These are phyloP conservation scores for Pythium periplocum DNA, from an alignment of 352 stramenopile genomes.

Conservation along the genomic window DNA sequence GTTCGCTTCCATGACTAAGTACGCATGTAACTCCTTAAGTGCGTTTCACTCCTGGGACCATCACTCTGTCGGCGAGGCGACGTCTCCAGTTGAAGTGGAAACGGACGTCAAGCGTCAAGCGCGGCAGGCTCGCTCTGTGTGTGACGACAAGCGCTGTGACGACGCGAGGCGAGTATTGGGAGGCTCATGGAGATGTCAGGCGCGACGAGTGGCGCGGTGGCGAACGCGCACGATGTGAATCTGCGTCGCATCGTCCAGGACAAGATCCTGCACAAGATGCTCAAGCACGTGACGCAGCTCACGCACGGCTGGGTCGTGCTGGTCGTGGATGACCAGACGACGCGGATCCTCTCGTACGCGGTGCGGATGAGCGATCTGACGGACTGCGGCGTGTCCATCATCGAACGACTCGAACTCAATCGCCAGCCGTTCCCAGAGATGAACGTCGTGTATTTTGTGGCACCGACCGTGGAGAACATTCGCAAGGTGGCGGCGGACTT, in stretches of 20 bases:
- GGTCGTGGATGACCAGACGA: conserved; percentile 93
- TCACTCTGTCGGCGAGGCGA: conserved; percentile 4
- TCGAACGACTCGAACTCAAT: conserved; percentile 94
- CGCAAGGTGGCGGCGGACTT: conserved; percentile 86
- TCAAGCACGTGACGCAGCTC: conserved; percentile 72
- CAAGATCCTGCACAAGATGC: conserved; percentile 78
- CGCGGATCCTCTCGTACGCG: conserved; percentile 90
- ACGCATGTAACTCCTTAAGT: neutral
- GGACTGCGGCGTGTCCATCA: conserved; percentile 94
- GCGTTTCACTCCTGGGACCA: conserved; percentile 8
- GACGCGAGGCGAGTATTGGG: too few relatives aligned
- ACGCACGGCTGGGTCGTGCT: conserved; percentile 88
- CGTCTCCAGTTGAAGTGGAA: conserved; percentile 5
- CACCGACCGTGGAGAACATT: conserved; percentile 83
- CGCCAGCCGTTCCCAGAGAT: conserved; percentile 96
- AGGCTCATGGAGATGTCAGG: conserved; percentile 13
- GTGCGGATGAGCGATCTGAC: conserved; percentile 99
- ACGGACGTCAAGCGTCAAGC: neutral
- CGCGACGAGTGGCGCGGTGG: conserved; percentile 22
- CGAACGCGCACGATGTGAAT: conserved; percentile 50
- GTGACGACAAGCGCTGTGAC: too few relatives aligned
- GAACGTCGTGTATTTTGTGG: conserved; percentile 95
- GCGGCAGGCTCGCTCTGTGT: too few relatives aligned
- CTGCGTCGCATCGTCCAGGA: conserved; percentile 75
- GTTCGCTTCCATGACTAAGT: conserved; percentile 12